Percentiles rank a stretch among this genome's conserved stretches.
These are phyloP conservation scores for Quercus aquifolioides DNA, from an alignment of 306 rosid species.

Conservation along the genomic window DNA sequence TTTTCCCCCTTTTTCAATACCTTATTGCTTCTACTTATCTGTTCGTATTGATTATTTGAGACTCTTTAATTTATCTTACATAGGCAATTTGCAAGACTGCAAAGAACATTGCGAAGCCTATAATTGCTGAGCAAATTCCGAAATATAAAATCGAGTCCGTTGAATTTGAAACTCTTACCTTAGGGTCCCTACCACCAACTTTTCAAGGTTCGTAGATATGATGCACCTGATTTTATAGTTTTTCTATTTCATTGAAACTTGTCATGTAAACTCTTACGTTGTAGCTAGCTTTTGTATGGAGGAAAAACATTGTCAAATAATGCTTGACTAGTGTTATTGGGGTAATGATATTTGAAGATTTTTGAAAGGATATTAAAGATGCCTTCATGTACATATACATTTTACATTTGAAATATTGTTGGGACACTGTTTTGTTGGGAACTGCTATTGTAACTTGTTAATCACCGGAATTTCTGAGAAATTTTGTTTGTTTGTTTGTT, in stretches of 20 bases:
- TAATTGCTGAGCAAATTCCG: conserved; percentile 81
- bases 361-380: not conserved
- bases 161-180: conserved; percentile 69
- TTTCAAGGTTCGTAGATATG: conserved; percentile 65
- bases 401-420: not conserved
- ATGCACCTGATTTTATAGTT: conserved; percentile 1
- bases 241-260: not conserved
- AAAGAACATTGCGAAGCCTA: conserved; percentile 62
- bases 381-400: not conserved
- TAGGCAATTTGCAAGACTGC: conserved; percentile 90
- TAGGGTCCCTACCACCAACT: conserved; percentile 84
- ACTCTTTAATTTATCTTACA: not conserved
- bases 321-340: not conserved
- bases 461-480: not conserved
- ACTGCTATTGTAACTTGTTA: not conserved
- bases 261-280: not conserved
- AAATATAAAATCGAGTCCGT: conserved; percentile 74
- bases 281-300: not conserved
- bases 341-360: not conserved
- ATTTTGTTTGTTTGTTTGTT: not conserved
- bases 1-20: not conserved
- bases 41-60: not conserved
- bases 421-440: not conserved
- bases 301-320: not conserved
- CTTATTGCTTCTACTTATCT: not conserved